phyloP scores from a whole-genome alignment of 192 early-diverging fungal species.

The Pilobolus umbonatus region DNA sequence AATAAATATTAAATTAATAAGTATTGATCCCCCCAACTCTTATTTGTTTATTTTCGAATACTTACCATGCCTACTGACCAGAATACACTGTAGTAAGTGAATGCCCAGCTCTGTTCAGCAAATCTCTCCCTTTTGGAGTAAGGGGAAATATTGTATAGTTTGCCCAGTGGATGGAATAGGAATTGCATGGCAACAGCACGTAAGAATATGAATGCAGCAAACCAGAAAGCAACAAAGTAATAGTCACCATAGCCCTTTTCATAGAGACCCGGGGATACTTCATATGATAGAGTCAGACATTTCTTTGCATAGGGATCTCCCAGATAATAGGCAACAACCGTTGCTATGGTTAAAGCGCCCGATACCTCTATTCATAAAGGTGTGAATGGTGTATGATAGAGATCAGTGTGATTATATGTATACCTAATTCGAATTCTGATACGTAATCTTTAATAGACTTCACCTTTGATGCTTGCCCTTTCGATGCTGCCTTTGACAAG shows the following conservation, averaged over 20 bases:
- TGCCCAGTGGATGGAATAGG: slow-evolving; percentile 42
- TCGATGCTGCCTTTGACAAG: neutral
- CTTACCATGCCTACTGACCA: slow-evolving; percentile 64
- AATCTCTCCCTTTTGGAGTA: slow-evolving; percentile 48
- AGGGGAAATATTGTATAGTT: slow-evolving; percentile 32
- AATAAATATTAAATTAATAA: neutral
- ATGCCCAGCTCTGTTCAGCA: slow-evolving; percentile 70
- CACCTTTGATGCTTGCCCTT: neutral
- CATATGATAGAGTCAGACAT: slow-evolving; percentile 19
- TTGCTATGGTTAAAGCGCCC: slow-evolving; percentile 1
- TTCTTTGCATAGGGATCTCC: slow-evolving; percentile 12
- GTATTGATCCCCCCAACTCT: neutral
- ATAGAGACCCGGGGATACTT: slow-evolving; percentile 21
- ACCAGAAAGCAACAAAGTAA: slow-evolving; percentile 61
- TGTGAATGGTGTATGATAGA: neutral
- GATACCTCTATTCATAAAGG: slow-evolving; percentile 24
- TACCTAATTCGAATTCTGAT: slow-evolving; percentile 4
- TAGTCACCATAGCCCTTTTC: slow-evolving; percentile 52
- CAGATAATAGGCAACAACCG: slow-evolving; percentile 12
- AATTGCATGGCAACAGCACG: slow-evolving; percentile 55
- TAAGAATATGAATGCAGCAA: slow-evolving; percentile 58
- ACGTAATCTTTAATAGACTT: too few species aligned
- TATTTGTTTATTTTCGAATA: neutral
- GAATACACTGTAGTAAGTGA: slow-evolving; percentile 61
- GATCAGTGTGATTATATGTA: neutral